Conservation (phyloP, 192 early-diverging fungal species). For the Coemansia sp. region DNA sequence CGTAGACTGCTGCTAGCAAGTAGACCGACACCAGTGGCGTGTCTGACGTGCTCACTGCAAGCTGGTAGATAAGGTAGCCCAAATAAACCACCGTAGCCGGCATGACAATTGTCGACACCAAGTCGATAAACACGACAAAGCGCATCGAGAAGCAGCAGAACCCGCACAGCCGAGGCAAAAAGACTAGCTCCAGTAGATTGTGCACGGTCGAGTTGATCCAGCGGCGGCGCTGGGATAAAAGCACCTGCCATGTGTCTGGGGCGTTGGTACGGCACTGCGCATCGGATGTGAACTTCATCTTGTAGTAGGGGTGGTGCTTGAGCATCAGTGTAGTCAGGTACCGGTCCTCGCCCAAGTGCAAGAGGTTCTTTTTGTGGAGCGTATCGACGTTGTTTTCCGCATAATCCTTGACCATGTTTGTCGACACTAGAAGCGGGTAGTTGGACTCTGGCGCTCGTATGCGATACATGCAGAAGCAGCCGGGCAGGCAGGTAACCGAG, state of each 20-base stretch:
- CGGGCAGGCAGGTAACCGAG: slow-evolving; percentile 96
- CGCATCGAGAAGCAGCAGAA: slow-evolving; percentile 99
- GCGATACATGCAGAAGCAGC: slow-evolving; percentile 99
- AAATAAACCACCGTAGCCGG: slow-evolving; percentile 92
- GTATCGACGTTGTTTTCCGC: slow-evolving; percentile 95
- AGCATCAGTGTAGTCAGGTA: slow-evolving; percentile 94
- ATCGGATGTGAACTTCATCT: slow-evolving; percentile 92
- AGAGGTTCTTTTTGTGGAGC: slow-evolving; percentile 97
- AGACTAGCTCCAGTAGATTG: slow-evolving; percentile 93
- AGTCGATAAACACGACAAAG: slow-evolving; percentile 93
- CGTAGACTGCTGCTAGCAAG: slow-evolving; percentile 87
- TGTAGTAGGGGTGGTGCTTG: slow-evolving; percentile 98
- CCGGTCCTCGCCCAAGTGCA: slow-evolving; percentile 98
- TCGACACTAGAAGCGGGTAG: slow-evolving; percentile 85
- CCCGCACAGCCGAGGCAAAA: slow-evolving; percentile 93
- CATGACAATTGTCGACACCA: slow-evolving; percentile 92
- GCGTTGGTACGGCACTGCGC: slow-evolving; percentile 95
- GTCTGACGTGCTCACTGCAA: slow-evolving; percentile 57
- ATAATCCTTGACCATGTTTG: slow-evolving; percentile 87
- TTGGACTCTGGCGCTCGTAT: slow-evolving; percentile 89
- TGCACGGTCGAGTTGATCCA: slow-evolving; percentile 99
- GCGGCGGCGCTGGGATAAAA: slow-evolving; percentile 97
- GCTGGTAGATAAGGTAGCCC: slow-evolving; percentile 78
- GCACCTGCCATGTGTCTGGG: slow-evolving; percentile 92
- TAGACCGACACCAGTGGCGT: slow-evolving; percentile 81